phyloP scores from a whole-genome alignment of 352 stramenopile species.

The Thraustochytrium striatum region DNA sequence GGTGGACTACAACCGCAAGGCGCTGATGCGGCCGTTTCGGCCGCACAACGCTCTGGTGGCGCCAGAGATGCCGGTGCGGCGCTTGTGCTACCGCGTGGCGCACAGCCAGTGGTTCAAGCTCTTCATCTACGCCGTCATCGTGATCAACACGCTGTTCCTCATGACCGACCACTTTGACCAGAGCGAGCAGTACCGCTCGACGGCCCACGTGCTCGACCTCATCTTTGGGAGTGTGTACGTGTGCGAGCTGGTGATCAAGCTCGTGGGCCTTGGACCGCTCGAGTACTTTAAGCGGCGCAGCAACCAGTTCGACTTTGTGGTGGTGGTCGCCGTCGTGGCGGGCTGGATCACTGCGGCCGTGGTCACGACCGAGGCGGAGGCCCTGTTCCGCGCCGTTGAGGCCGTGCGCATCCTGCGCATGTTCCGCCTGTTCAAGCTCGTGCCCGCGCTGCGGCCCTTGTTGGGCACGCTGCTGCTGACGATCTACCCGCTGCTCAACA shows the following conservation, averaged over 20 bases:
- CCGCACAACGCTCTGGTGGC: conserved; percentile 60
- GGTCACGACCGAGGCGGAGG: not conserved
- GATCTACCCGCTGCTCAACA: conserved; percentile 43
- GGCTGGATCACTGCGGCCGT: conserved; percentile 12
- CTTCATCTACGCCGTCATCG: conserved; percentile 58
- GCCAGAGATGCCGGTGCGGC: conserved; percentile 57
- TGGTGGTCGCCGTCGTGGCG: conserved; percentile 54
- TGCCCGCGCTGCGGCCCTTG: conserved; percentile 6
- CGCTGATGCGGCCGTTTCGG: conserved; percentile 44
- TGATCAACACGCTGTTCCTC: conserved; percentile 75
- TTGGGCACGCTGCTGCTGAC: conserved; percentile 40
- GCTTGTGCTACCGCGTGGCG: conserved; percentile 37
- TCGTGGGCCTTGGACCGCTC: conserved; percentile 67
- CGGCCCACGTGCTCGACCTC: conserved; percentile 55
- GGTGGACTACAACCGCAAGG: conserved; percentile 48
- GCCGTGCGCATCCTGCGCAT: conserved; percentile 42
- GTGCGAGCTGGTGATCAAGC: conserved; percentile 68
- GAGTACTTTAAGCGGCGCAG: conserved; percentile 63
- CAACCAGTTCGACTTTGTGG: conserved; percentile 68
- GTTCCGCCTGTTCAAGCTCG: conserved; percentile 29
- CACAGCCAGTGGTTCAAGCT: conserved; percentile 13
- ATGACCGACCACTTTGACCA: conserved; percentile 68
- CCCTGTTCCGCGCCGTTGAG: conserved; percentile 34
- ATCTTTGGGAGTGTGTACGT: conserved; percentile 64
- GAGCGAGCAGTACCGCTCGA: conserved; percentile 57